A percentile compares a stretch with the other conserved stretches of the same genome.
Conservation (phyloP, 768 basidiomycete species). For the Epithele typhae region DNA sequence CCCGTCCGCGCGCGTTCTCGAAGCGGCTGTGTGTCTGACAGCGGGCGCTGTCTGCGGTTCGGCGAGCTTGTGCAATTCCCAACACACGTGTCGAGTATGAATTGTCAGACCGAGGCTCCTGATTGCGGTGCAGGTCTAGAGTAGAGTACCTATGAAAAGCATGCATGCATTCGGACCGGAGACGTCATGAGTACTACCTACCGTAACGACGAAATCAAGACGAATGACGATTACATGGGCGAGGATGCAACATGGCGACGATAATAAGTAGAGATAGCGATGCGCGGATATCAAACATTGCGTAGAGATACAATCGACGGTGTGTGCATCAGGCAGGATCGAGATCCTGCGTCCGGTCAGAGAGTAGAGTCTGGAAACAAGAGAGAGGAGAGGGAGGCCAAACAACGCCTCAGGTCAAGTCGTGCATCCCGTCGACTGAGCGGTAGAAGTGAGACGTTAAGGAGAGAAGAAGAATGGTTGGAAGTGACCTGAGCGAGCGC, state of each 20-base stretch:
- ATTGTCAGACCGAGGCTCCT: too few species aligned
- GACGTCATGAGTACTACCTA: slow-evolving; percentile 15
- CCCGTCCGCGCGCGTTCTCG: too few species aligned
- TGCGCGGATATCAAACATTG: slow-evolving; percentile 14
- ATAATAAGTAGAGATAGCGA: slow-evolving; percentile 14
- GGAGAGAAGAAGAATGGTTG: neutral
- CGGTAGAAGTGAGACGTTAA: neutral
- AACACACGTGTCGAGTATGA: too few species aligned
- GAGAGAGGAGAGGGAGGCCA: neutral
- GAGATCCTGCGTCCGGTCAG: slow-evolving; percentile 6
- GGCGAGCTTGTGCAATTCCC: too few species aligned
- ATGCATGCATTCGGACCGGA: slow-evolving; percentile 10
- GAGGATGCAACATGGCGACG: slow-evolving; percentile 14
- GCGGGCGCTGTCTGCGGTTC: too few species aligned
- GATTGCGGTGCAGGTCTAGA: too few species aligned
- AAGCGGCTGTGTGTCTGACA: too few species aligned
- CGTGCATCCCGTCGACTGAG: too few species aligned
- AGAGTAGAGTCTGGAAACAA: neutral
- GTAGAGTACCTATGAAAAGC: neutral
- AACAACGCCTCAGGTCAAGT: neutral
- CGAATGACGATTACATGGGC: slow-evolving; percentile 16
- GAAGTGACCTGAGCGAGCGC: too few species aligned
- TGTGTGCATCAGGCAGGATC: slow-evolving; percentile 10
- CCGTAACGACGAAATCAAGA: slow-evolving; percentile 3
- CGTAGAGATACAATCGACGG: slow-evolving; percentile 19